Evolutionary conservation across 306 rosid genomes (phyloP).

Genomic region (Malus sylvestris): DNA sequence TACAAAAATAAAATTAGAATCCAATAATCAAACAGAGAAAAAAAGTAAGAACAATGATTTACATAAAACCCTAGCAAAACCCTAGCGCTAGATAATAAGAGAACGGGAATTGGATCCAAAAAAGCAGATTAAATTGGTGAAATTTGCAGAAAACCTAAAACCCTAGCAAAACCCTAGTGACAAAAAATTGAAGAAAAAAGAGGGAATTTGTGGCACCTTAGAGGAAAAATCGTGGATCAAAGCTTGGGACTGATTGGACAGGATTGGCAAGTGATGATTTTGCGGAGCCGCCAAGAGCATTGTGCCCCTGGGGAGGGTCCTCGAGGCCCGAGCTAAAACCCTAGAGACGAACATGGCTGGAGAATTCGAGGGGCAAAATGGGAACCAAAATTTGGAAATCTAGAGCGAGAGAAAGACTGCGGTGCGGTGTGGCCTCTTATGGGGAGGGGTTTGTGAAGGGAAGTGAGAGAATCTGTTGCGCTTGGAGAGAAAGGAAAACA

Average conservation of each 20-base stretch:
- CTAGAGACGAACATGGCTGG: constrained; percentile 51
- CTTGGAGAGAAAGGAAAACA: constrained; percentile 17
- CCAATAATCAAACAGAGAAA: neutral
- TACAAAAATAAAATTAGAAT: neutral
- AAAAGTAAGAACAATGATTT: neutral
- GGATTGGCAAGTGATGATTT: constrained; percentile 25
- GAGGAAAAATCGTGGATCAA: constrained; percentile 33
- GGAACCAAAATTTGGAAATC: neutral
- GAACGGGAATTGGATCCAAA: neutral
- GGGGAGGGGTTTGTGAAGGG: neutral
- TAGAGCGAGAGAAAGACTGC: neutral
- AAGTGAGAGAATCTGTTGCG: neutral
- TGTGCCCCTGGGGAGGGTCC: constrained; percentile 41
- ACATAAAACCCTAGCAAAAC: neutral
- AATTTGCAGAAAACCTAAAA: constrained; percentile 24
- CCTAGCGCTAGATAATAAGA: neutral
- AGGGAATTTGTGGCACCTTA: constrained; percentile 25
- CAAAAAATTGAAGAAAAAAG: neutral
- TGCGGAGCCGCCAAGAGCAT: constrained; percentile 39
- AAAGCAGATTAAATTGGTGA: neutral
- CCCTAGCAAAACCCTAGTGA: constrained; percentile 59
- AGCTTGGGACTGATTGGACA: constrained; percentile 41
- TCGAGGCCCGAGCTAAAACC: constrained; percentile 36
- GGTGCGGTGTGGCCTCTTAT: neutral
- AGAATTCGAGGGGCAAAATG: constrained; percentile 2